phyloP scores from a whole-genome alignment of 306 rosid genomes.

The Oxytropis ochrocephala region DNA sequence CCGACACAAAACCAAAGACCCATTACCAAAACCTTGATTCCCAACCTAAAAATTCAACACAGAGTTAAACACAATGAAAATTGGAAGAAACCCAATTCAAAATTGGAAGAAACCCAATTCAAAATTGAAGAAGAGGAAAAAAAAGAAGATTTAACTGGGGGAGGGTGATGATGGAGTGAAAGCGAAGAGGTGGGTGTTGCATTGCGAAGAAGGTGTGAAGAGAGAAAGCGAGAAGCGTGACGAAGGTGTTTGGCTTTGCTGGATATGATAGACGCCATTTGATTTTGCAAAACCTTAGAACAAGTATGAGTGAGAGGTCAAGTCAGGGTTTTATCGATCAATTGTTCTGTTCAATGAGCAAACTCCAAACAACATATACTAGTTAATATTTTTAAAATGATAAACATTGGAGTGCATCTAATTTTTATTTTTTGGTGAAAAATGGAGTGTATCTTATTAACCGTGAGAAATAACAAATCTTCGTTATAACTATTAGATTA shows the following conservation, averaged over 20 bases:
- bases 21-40: slow-evolving; percentile 15
- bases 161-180: slow-evolving; percentile 35
- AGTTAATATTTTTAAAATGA: no score
- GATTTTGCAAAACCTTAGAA: neutral
- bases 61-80: neutral
- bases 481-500: no score
- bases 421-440: no score
- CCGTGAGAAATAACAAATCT: no score
- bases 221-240: slow-evolving; percentile 33
- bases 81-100: slow-evolving; percentile 14
- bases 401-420: no score
- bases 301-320: neutral
- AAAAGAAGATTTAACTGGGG: slow-evolving; percentile 33
- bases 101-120: no score
- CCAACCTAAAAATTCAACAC: slow-evolving; percentile 26
- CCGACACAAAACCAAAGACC: no score
- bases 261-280: slow-evolving; percentile 55
- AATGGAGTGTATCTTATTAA: no score
- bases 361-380: no score
- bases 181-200: slow-evolving; percentile 10
- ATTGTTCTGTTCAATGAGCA: no score
- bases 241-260: slow-evolving; percentile 44
- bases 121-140: neutral
- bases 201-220: slow-evolving; percentile 22
- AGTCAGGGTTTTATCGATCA: neutral